Base-by-base conservation (phyloP, 139 green algal species). In the Chlamydomonas schloesseri region DNA sequence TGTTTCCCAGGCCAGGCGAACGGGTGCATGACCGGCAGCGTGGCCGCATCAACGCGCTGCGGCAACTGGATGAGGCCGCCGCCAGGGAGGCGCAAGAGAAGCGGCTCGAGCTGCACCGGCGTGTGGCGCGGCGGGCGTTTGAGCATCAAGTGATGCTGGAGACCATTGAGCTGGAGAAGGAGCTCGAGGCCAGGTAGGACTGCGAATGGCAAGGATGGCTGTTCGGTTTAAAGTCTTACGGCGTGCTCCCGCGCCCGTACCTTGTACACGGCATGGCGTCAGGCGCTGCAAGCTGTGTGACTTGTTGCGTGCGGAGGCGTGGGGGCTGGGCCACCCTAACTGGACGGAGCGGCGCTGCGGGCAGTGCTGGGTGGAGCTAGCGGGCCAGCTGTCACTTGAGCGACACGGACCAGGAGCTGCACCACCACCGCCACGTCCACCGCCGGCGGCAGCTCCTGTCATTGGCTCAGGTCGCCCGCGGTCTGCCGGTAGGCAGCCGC, bases 211-310 rank as follows among this genome's bases (percentile, higher is more conserved):
- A n/a, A n/a, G n/a, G n/a, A n/a, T n/a, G n/a, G n/a, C n/a, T n/a
- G n/a, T n/a, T n/a, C n/a, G n/a, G n/a, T n/a, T n/a, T n/a, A n/a
- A n/a, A n/a, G n/a, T n/a, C n/a, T n/a, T n/a, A n/a, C n/a, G n/a
- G n/a, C n/a, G n/a, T n/a, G n/a, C n/a, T n/a, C n/a, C n/a, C n/a
- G n/a, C n/a, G n/a, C n/a, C n/a, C n/a, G n/a, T n/a, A n/a, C n/a
- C n/a, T n/a, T n/a, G n/a, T n/a, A n/a, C n/a, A n/a, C n/a, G n/a
- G n/a, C n/a, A n/a, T n/a, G n/a, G n/a, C n/a, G 57, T 24, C 81
- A 87, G 69, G 53, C 81, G 69, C 34, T 87, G 81, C 81, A 87
- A 78, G 67, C 81, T 87, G 11, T 87, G 81, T 57, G 69, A 87
- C 53, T 5, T 87, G 17, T 55, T 87, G 26, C 81, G 69, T 28